Base-by-base conservation (phyloP, 495 filamentous ascomycete species). In the Cercophora newfieldiana region DNA sequence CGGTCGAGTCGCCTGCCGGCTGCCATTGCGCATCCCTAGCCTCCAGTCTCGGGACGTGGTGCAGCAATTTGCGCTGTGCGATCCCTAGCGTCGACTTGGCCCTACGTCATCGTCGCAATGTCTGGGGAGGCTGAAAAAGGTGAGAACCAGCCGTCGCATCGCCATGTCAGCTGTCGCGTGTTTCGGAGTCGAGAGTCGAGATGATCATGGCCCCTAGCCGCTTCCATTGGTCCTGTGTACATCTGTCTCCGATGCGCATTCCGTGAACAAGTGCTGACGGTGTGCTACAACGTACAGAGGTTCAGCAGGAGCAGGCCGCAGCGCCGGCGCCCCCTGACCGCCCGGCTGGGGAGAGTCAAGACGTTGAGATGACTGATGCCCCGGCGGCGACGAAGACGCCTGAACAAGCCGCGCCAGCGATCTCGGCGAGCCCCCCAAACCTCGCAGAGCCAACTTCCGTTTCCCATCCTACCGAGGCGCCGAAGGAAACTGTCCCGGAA, bases 41-140 rank as follows among this genome's bases (percentile, higher is more conserved):
- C 50, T 19, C 50, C 59, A 24, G 49, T 53, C 47, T 25, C 24
- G 66, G 22, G 33, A 30, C 7, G 31, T 22, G 28, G 21, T 63
- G 33, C 50, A 14, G 10, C 28, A 30, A 28, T 59, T 60, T 53
- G 48, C 49, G 25, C 24, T 24, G 16, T 24, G 22, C 63, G n/a
- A 26, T 53, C 19, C 50, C 6, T 26, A 60, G 66, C 59, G 29
- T 67, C 31, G 48, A 47, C 53, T 61, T 19, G 49, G 63, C 16
- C 72, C 75, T 79, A 81, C 79, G 80, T 79, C 79, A 81, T 82
- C 72, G 74, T 74, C 63, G 76, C 57, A 66, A 79, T 68, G 71
- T 69, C 74, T 68, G 70, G 73, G 61, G 70, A 75, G 69, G 70
- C 74, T 61, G 73, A 78, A 51, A 77, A 81, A 79, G 79, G 80